Conservation (phyloP, 2,329 filamentous ascomycete species). For the Xylariaceae sp. region DNA sequence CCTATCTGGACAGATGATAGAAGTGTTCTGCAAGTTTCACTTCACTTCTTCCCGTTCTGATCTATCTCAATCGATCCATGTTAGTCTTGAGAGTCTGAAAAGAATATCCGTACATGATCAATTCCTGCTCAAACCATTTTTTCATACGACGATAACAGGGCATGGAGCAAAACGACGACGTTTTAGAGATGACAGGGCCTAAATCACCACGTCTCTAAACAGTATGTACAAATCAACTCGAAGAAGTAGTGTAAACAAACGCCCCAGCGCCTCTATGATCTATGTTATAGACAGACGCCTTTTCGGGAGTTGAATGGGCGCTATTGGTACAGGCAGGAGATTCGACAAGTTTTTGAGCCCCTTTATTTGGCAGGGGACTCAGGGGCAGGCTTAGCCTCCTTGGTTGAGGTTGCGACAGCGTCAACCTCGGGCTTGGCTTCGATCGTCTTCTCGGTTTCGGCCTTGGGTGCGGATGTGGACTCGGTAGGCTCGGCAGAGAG, state of each 20-base stretch:
- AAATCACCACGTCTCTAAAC: slow-evolving; percentile 11
- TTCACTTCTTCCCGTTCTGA: too few species aligned
- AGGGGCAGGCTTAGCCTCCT: not conserved
- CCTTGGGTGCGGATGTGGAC: slow-evolving; percentile 5
- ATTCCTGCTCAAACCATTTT: not conserved
- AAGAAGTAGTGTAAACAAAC: slow-evolving; percentile 8
- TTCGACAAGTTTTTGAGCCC: not conserved
- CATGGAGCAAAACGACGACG: not conserved
- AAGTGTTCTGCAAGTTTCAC: too few species aligned
- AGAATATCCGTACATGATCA: too few species aligned
- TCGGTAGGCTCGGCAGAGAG: slow-evolving; percentile 19
- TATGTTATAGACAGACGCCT: not conserved
- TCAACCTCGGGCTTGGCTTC: slow-evolving; percentile 4
- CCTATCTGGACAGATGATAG: too few species aligned
- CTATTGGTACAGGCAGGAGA: slow-evolving; percentile 9
- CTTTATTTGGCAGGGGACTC: slow-evolving; percentile 3
- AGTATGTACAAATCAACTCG: slow-evolving; percentile 17
- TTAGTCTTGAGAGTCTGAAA: too few species aligned
- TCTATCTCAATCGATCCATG: too few species aligned
- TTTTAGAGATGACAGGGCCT: not conserved
- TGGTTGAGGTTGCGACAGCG: not conserved
- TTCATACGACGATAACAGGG: not conserved
- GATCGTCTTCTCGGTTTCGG: slow-evolving; percentile 9
- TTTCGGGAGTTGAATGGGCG: not conserved
- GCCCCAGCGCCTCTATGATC: slow-evolving; percentile 11